A percentile compares a stretch with the other conserved stretches of the same genome.
These are phyloP conservation scores for Leucogyrophana mollusca DNA, from an alignment of 768 basidiomycete species.

Conservation along the genomic window DNA sequence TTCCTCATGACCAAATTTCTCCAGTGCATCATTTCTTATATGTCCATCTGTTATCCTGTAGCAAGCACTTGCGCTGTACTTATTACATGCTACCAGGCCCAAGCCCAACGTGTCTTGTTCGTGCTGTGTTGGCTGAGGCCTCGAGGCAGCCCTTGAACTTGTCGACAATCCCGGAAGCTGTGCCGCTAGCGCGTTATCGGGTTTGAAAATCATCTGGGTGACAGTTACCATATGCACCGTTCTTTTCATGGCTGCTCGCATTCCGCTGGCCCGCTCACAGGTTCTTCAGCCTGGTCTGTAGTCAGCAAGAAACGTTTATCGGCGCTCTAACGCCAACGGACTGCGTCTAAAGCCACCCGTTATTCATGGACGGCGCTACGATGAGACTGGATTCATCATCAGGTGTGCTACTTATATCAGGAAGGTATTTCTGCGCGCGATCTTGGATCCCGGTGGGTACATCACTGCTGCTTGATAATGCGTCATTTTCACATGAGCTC, in stretches of 20 bases:
- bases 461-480: no score
- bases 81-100: not conserved
- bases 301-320: not conserved
- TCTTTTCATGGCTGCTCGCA: no score
- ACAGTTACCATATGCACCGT: no score
- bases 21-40: not conserved
- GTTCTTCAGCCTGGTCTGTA: no score
- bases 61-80: not conserved
- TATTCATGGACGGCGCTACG: not conserved
- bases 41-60: slow-evolving; percentile 1
- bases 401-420: no score
- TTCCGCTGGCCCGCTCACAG: no score
- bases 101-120: not conserved
- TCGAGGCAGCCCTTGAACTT: not conserved
- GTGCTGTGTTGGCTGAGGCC: not conserved
- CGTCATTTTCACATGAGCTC: no score
- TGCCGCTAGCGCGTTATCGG: no score
- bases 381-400: no score
- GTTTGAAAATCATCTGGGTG: no score
- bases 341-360: not conserved
- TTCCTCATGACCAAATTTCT: not conserved
- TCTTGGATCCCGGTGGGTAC: no score
- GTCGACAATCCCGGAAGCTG: slow-evolving; percentile 2
- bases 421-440: no score
- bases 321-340: slow-evolving; percentile 29